Evolutionary conservation across 768 basidiomycete species (phyloP).

Genomic region (Hebeloma cylindrosporum): DNA sequence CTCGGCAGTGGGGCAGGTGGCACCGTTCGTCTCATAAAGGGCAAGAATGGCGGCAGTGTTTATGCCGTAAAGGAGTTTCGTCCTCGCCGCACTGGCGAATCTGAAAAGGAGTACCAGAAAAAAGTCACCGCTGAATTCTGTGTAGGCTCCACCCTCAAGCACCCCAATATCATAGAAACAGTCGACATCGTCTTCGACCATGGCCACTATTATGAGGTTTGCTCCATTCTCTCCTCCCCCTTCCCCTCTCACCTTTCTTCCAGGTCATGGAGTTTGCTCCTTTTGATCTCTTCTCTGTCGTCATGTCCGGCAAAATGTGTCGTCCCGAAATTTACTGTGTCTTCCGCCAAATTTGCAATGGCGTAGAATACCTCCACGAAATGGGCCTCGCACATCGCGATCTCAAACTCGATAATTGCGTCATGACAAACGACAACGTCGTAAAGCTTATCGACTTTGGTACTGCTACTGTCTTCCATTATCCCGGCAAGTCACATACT

Average conservation of each 20-base stretch:
- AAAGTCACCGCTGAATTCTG: slow-evolving; percentile 99
- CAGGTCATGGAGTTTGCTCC: slow-evolving; percentile 99
- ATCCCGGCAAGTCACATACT: slow-evolving; percentile 83
- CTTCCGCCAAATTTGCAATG: slow-evolving; percentile 97
- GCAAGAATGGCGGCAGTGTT: slow-evolving; percentile 80
- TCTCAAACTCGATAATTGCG: slow-evolving; percentile 99
- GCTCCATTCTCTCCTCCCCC: slow-evolving; percentile 17
- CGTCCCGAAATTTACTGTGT: slow-evolving; percentile 99
- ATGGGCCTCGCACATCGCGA: slow-evolving; percentile 98
- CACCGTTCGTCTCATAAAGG: slow-evolving; percentile 95
- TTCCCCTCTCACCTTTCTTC: slow-evolving; percentile 13
- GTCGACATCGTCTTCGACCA: slow-evolving; percentile 98
- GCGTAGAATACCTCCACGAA: slow-evolving; percentile 96
- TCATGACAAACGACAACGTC: slow-evolving; percentile 93
- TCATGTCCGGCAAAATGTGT: slow-evolving; percentile 99
- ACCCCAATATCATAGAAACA: slow-evolving; percentile 95
- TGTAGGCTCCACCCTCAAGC: slow-evolving; percentile 91
- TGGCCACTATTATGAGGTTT: slow-evolving; percentile 97
- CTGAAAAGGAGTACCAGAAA: slow-evolving; percentile 97
- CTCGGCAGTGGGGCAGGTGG: slow-evolving; percentile 98
- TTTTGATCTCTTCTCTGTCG: slow-evolving; percentile 96
- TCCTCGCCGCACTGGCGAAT: slow-evolving; percentile 84
- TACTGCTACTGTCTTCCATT: slow-evolving; percentile 99
- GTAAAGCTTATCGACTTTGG: slow-evolving; percentile 99
- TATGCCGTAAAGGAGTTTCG: slow-evolving; percentile 99